Evolutionary conservation across 352 stramenopile genomes (phyloP).

Genomic region (Pilasporangium apinafurcum): DNA sequence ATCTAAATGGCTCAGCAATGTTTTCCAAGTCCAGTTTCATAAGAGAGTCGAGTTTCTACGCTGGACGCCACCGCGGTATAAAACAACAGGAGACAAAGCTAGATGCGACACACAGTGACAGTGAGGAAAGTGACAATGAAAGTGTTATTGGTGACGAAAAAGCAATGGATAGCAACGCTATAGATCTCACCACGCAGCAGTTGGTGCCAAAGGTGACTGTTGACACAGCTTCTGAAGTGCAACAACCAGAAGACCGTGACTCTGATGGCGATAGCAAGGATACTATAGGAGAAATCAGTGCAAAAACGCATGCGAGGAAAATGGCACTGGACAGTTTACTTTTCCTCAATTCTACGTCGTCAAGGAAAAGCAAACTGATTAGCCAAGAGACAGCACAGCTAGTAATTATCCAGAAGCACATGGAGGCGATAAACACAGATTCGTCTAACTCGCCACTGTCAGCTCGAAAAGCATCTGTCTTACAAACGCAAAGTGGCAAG

Average conservation of each 20-base stretch:
- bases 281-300: too few species aligned
- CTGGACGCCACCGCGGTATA: constrained; percentile 60
- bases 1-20: constrained; percentile 8
- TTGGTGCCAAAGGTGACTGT: not conserved
- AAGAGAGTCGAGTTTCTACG: constrained; percentile 5
- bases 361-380: constrained; percentile 22
- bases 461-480: not conserved
- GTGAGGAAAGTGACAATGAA: constrained; percentile 2
- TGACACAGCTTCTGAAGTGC: not conserved
- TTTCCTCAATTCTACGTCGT: constrained; percentile 10
- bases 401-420: constrained; percentile 42
- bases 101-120: constrained; percentile 6
- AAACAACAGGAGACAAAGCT: constrained; percentile 8
- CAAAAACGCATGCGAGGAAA: constrained; percentile 20
- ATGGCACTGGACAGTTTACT: constrained; percentile 42
- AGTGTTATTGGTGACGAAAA: not conserved
- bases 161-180: too few species aligned
- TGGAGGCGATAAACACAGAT: constrained; percentile 7
- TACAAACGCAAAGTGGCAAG: not conserved
- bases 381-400: constrained; percentile 33
- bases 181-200: too few species aligned
- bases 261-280: too few species aligned
- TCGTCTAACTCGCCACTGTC: too few species aligned
- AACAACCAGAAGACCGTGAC: not conserved
- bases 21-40: constrained; percentile 8